Evolutionary conservation across 139 green algal genomes (phyloP), one percentile per base, ranked within the genome.

Genomic region (Auxenochlorella pyrenoidosa): DNA sequence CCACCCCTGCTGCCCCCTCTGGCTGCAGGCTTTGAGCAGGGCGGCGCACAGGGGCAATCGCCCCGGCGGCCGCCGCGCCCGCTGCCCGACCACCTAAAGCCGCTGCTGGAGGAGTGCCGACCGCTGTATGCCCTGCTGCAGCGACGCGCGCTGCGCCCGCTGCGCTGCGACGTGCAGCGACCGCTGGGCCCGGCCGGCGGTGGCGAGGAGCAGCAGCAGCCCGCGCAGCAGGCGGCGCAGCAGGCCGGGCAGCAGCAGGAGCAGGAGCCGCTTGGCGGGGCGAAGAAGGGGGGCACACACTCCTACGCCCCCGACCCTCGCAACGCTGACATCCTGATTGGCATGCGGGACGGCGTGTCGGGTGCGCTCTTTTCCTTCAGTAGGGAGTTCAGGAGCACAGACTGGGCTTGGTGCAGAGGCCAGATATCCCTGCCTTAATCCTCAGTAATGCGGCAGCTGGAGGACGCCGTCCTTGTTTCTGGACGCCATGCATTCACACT

Each of bases 71-170:
- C 32, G 86, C 58, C 30, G 60, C 41, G 86, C 85, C 89, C 90
- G 15, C 75, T 96, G 71, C 87, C 90, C 3, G 41, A 85, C 38
- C 34, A 81, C 41, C 83, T 95, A 21, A 88, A 91, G 70, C 90
- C 90, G 21, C 86, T 97, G 87, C 88, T 96, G 24, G 89, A 92
- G 40, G 94, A 97, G 90, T 96, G 93, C 90, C 89, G 90, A 47
- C 87, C 93, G 36, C 85, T 94, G 30, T 95, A 91, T 59, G 88
- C 92, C 24, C 43, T 95, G 54, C 90, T 95, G 76, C 47, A 82
- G 30, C 59, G 72, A 24, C 85, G 90, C 59, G 93, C 91, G 19
- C 89, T 94, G 30, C 71, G 87, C 1, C 79, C 59, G 82, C 58
- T 70, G 65, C n/a, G 44, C 5, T 4, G 75, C 24, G 59, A 32